phyloP scores from a whole-genome alignment of 2,329 filamentous ascomycete genomes.

The Colletotrichum noveboracense region DNA sequence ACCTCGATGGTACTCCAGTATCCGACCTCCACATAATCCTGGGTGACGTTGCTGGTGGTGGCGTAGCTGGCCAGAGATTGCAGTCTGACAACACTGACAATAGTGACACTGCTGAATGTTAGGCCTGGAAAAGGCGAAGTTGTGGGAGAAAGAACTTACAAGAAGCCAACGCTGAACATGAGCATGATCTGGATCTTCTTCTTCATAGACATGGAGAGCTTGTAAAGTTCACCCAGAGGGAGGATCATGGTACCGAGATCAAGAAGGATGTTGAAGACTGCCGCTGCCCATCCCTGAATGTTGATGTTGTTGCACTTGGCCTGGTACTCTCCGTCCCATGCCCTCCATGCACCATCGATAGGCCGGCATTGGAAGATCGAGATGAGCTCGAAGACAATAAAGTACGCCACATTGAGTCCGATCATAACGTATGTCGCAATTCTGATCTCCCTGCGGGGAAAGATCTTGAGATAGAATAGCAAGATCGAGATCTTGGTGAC shows the following conservation, averaged over 20 bases:
- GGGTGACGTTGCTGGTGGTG: conserved; percentile 25
- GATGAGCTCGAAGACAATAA: conserved; percentile 31
- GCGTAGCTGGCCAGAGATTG: conserved; percentile 16
- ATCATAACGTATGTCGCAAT: conserved; percentile 28
- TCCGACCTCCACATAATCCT: conserved; percentile 21
- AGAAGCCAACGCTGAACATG: conserved; percentile 49
- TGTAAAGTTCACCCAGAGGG: conserved; percentile 44
- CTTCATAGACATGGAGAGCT: conserved; percentile 42
- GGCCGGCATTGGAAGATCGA: conserved; percentile 26
- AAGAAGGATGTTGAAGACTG: conserved; percentile 35
- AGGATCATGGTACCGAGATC: conserved; percentile 34
- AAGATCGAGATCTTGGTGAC: conserved; percentile 36
- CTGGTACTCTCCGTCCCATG: conserved; percentile 27
- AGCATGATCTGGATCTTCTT: conserved; percentile 48
- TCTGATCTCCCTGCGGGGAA: conserved; percentile 32
- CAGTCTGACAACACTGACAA: conserved; percentile 37
- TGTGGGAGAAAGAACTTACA: conserved; percentile 26
- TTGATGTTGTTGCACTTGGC: conserved; percentile 36
- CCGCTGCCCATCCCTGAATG: conserved; percentile 32
- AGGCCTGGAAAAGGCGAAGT: accelerated
- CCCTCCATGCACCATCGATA: conserved; percentile 20
- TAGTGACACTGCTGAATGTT: conserved; percentile 30
- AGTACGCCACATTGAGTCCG: conserved; percentile 24
- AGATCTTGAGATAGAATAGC: conserved; percentile 36
- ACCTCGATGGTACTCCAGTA: conserved; percentile 23